Evolutionary conservation across 1,284 basidiomycete species (phyloP).

Genomic region (Ganoderma leucocontextum): DNA sequence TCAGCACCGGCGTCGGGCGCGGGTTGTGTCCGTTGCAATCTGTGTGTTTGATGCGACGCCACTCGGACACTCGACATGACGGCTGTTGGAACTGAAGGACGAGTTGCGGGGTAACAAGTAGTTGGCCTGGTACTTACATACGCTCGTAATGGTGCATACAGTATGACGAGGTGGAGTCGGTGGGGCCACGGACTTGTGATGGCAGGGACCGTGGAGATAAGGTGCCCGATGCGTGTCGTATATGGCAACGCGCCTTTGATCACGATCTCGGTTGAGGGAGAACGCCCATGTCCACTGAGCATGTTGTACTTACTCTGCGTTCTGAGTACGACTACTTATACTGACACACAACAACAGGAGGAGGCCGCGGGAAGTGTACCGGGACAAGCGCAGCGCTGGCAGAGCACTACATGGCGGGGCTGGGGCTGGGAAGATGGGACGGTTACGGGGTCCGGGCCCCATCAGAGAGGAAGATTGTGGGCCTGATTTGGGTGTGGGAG

Average conservation of each 20-base stretch:
- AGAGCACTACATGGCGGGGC: no score
- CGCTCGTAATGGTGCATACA: not conserved
- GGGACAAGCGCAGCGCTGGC: no score
- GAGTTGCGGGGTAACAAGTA: not conserved
- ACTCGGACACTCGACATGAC: not conserved
- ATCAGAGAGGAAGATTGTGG: conserved; percentile 6
- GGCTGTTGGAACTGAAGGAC: not conserved
- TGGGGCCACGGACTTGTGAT: not conserved
- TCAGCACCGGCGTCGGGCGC: not conserved
- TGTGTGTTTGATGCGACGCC: not conserved
- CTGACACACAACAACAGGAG: not conserved
- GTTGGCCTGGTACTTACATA: not conserved
- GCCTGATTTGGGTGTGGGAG: conserved; percentile 8
- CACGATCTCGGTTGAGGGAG: not conserved
- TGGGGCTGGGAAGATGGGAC: conserved; percentile 4
- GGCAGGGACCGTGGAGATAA: not conserved
- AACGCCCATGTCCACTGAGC: not conserved
- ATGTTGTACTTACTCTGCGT: not conserved
- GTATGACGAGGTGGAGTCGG: not conserved
- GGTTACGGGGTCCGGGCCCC: conserved; percentile 9
- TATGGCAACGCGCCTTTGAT: not conserved
- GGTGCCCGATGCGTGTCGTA: not conserved
- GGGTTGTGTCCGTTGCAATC: not conserved
- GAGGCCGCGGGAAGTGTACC: not conserved
- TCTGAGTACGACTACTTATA: not conserved